Evolutionary conservation across 345 rosid genomes (phyloP).

Genomic region (Brassica carinata): DNA sequence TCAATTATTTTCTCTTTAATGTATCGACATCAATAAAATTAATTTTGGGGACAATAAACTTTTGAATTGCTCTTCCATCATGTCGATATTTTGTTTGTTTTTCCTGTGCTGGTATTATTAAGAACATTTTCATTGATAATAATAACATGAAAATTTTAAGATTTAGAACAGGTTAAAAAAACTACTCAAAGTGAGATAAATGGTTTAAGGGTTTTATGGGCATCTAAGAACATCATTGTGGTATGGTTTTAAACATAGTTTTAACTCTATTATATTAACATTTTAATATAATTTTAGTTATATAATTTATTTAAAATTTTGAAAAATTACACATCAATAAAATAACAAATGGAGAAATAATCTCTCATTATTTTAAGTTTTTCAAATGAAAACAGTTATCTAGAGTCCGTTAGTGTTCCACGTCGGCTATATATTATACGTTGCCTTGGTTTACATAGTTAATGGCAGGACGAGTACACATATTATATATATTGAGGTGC

Average conservation of each 20-base stretch:
- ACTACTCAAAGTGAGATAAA: not conserved
- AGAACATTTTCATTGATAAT: not conserved
- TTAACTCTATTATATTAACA: not conserved
- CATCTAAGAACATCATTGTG: not conserved
- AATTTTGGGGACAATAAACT: not conserved
- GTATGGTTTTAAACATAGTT: not conserved
- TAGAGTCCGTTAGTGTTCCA: too few species aligned
- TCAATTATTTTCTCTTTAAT: conserved; percentile 15
- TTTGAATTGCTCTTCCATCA: not conserved
- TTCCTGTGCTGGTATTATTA: not conserved
- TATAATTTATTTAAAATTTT: too few species aligned
- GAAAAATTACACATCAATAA: too few species aligned
- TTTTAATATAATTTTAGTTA: too few species aligned
- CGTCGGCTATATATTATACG: too few species aligned
- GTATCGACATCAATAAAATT: not conserved
- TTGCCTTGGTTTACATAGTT: too few species aligned
- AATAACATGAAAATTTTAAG: too few species aligned
- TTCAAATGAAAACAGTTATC: not conserved
- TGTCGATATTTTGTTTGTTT: not conserved
- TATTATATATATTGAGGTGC: too few species aligned
- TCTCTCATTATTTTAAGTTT: not conserved
- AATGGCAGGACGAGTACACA: too few species aligned
- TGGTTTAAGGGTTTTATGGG: not conserved
- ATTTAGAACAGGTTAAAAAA: too few species aligned
- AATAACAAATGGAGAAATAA: too few species aligned